Conservation (phyloP, 2,329 filamentous ascomycete species). For the Sporothrix humicola region DNA sequence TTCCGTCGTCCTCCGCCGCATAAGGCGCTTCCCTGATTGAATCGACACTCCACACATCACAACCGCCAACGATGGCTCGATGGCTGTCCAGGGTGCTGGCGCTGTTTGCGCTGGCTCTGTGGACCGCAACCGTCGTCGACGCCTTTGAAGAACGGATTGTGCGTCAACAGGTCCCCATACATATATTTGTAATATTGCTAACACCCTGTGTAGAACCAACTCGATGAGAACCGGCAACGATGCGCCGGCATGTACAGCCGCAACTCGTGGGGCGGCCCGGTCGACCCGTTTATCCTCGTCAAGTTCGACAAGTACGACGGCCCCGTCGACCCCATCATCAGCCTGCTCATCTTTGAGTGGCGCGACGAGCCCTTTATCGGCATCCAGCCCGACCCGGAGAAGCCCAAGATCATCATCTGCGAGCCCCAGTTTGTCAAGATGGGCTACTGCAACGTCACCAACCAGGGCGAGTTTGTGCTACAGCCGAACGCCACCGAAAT, state of each 20-base stretch:
- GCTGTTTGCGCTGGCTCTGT: constrained; percentile 59
- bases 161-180: constrained; percentile 30
- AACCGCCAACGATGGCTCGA: constrained; percentile 57
- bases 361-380: constrained; percentile 81
- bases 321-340: constrained; percentile 75
- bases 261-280: constrained; percentile 82
- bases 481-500: constrained; percentile 73
- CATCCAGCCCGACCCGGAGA: constrained; percentile 60
- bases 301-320: constrained; percentile 71
- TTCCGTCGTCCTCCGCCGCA: neutral
- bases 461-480: constrained; percentile 85
- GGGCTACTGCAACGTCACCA: constrained; percentile 74
- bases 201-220: constrained; percentile 65
- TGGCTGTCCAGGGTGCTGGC: constrained; percentile 55
- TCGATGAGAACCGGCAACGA: constrained; percentile 77
- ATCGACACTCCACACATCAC: neutral
- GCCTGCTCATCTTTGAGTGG: constrained; percentile 94
- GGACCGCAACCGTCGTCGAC: constrained; percentile 50
- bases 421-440: constrained; percentile 70
- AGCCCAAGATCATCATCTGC: constrained; percentile 67
- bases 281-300: constrained; percentile 87
- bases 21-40: neutral
- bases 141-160: constrained; percentile 66
- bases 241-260: constrained; percentile 94
- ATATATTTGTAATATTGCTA: neutral